Base-by-base conservation (phyloP, 768 basidiomycete genomes). In the Xerocomellus dryophilus region DNA sequence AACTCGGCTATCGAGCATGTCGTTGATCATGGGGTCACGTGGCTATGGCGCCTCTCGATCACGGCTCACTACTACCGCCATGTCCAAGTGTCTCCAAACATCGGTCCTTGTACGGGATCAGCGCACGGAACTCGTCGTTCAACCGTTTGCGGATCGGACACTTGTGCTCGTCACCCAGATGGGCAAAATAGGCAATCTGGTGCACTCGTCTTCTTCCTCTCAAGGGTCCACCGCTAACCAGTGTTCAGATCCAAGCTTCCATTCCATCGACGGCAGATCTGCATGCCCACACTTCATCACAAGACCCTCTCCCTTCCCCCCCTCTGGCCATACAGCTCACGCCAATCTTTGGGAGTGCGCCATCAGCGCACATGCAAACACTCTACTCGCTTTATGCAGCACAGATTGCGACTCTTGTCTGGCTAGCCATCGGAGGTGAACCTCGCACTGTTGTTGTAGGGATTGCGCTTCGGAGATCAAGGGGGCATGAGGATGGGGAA, bases 81-180 rank as follows among this genome's bases (percentile, higher is more conserved):
- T 70, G 69, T 55, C 61, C 47, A 61, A 43, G 60, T 47, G 58
- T 50, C 55, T 59, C 15, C 84, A 86, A 53, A 69, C 77, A 21
- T 77, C 78, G 9, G 74, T 78, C 36, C 65, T 76, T 5, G 62
- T 94, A 11, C 66, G 80, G 41, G 88, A 82, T 12, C 71, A 77
- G 12, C 71, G 66, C 17, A 97, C 92, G 2, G 85, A 95, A 50
- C 72, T 97, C 15, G 60, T 94, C 42, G 66, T 95, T 7, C 93
- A 97, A 63, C 74, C 76, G 0, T 98, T 83, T 66, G 80, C 81
- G 49, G 95, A 98, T 72, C 80, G 92, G 23, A 74, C 83, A 12
- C 75, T 98, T 18, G 85, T 97, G n/a, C 76, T 97, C 21, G 78
- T 98, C 49, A 94, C 93, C 1, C 95, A 98, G 70, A 68, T 92